Conservation (phyloP, 805 yeast genomes). For the Suhomyces pyralidae region DNA sequence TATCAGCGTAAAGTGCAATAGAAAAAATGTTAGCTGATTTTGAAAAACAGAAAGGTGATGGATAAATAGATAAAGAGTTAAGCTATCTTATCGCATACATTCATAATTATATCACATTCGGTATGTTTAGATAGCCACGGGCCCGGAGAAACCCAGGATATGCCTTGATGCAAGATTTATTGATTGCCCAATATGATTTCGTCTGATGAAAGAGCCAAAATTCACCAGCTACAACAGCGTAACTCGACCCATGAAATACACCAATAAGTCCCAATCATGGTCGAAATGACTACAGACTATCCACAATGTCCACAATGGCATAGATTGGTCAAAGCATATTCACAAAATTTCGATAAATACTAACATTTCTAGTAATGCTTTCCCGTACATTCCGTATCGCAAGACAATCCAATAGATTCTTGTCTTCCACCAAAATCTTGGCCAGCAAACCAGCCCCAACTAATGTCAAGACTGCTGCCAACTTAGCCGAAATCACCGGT, state of each 20-base stretch:
- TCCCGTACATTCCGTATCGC: slow-evolving; percentile 40
- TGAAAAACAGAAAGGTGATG: slow-evolving; percentile 3
- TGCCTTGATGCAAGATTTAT: background rate
- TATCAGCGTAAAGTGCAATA: slow-evolving; percentile 7
- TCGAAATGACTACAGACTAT: background rate
- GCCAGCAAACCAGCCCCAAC: slow-evolving; percentile 30
- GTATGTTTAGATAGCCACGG: slow-evolving; percentile 1
- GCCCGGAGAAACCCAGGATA: background rate
- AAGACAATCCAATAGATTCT: slow-evolving; percentile 31
- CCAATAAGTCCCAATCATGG: background rate
- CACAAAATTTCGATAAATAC: slow-evolving; percentile 7
- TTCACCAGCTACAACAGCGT: background rate
- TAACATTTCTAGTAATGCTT: slow-evolving; percentile 24
- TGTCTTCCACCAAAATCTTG: slow-evolving; percentile 30
- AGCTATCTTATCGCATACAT: slow-evolving; percentile 4
- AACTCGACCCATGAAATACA: background rate
- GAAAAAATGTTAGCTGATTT: slow-evolving; percentile 12
- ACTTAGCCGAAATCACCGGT: slow-evolving; percentile 75
- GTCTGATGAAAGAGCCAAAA: background rate
- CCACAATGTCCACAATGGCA: background rate
- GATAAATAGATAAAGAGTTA: slow-evolving; percentile 2
- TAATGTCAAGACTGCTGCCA: slow-evolving; percentile 57
- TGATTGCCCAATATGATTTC: background rate
- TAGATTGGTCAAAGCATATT: background rate
- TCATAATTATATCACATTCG: background rate